These are phyloP conservation scores for Chrysanthemum makinoi DNA, from an alignment of 129 eudicot species.

Conservation along the genomic window DNA sequence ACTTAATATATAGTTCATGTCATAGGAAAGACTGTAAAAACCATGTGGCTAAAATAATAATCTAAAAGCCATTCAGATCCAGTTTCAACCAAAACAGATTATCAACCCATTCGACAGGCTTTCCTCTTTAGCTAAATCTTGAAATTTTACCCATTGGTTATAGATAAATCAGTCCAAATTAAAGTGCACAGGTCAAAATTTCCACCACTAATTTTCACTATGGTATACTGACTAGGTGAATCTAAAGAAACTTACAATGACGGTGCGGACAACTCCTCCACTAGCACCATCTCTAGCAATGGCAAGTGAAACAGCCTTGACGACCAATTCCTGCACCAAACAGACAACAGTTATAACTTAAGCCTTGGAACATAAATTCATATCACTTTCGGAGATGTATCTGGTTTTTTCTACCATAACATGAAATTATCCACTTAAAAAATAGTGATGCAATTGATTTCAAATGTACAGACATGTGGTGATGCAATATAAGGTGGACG, in stretches of 20 bases:
- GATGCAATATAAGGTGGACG: neutral
- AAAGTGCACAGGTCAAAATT: neutral
- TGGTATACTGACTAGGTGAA: neutral
- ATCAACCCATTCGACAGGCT: neutral
- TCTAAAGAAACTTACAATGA: slow-evolving; percentile 56
- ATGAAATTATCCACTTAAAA: neutral
- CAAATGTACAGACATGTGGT: neutral
- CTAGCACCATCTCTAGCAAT: slow-evolving; percentile 99
- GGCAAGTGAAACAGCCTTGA: slow-evolving; percentile 95
- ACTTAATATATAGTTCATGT: too few relatives aligned
- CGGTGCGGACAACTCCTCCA: slow-evolving; percentile 96
- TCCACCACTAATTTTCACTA: neutral
- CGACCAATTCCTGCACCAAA: slow-evolving; percentile 65
- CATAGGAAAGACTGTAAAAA: too few relatives aligned
- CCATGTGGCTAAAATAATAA: too few relatives aligned
- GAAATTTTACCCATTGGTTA: neutral
- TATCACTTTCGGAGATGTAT: neutral
- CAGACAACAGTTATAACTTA: neutral
- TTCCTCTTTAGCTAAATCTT: neutral
- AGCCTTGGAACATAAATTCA: neutral
- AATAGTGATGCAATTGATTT: neutral
- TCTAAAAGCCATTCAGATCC: too few relatives aligned
- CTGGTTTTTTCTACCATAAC: neutral
- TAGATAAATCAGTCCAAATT: neutral
- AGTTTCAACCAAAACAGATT: too few relatives aligned